Percentiles rank a stretch among this genome's conserved stretches.
Evolutionary conservation across 768 basidiomycete species (phyloP).

Genomic region (Strobilomyces echinocephalus): DNA sequence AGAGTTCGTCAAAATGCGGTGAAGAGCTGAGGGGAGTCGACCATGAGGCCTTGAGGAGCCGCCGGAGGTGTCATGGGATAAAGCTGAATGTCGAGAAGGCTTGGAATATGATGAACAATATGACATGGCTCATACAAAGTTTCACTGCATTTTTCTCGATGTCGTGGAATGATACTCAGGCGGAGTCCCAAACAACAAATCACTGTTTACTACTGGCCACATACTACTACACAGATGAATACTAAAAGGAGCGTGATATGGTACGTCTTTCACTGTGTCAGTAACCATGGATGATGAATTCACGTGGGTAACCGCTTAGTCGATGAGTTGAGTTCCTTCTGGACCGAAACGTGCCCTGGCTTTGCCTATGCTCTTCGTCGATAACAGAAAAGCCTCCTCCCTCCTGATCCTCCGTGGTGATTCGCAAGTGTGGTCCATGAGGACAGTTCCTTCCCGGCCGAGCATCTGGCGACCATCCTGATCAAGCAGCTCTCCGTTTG

Average conservation of each 20-base stretch:
- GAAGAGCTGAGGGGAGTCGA: background rate
- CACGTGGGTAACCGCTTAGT: background rate
- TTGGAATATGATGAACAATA: no score
- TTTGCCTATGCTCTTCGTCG: background rate
- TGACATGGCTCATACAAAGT: no score
- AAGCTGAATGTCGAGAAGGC: no score
- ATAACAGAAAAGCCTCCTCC: background rate
- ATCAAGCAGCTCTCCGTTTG: constrained; percentile 20
- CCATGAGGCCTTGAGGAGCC: no score
- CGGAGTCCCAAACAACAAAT: no score
- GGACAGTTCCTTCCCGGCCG: constrained; percentile 22
- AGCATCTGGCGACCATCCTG: constrained; percentile 15
- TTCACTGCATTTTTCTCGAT: no score
- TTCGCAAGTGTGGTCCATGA: constrained; percentile 5
- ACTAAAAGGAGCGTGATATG: background rate
- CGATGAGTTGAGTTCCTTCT: constrained; percentile 23
- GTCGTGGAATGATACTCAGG: no score
- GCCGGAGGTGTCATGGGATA: no score
- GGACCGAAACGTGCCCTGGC: constrained; percentile 15
- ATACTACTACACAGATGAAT: background rate
- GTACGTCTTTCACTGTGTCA: background rate
- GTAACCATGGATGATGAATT: background rate
- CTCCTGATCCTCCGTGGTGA: constrained; percentile 1
- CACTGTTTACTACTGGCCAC: no score
- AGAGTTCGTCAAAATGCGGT: constrained; percentile 64